These are phyloP conservation scores for Fusarium austroafricanum DNA, from an alignment of 2,329 filamentous ascomycete species.

Conservation along the genomic window DNA sequence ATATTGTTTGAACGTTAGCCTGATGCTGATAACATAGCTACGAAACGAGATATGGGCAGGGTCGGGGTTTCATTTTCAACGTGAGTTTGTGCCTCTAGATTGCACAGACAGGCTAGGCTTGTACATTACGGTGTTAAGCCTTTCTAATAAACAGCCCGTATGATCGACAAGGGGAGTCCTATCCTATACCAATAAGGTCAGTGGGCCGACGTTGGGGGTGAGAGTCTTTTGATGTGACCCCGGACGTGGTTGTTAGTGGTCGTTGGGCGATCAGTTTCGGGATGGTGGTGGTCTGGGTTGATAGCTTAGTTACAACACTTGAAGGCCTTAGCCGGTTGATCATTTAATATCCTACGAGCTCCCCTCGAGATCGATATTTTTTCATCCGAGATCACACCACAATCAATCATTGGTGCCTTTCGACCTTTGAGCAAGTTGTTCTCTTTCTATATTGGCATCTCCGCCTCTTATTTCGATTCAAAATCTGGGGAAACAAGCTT, in stretches of 20 bases:
- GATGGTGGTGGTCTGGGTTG: constrained; percentile 29
- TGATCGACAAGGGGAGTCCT: constrained; percentile 36
- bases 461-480: constrained; percentile 16
- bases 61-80: constrained; percentile 17
- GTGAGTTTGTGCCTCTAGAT: constrained; percentile 22
- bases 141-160: constrained; percentile 2
- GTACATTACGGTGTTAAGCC: background rate
- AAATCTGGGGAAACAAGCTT: constrained; percentile 37
- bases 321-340: constrained; percentile 25
- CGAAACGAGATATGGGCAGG: constrained; percentile 4
- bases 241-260: constrained; percentile 25
- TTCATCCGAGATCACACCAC: constrained; percentile 24
- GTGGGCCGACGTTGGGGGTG: constrained; percentile 34
- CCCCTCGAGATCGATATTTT: constrained; percentile 29
- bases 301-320: constrained; percentile 5
- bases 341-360: constrained; percentile 41
- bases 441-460: background rate
- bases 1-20: background rate
- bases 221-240: constrained; percentile 39
- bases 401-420: constrained; percentile 24
- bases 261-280: constrained; percentile 27
- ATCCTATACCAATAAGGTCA: constrained; percentile 41
- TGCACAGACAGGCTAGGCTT: constrained; percentile 11
- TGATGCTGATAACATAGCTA: background rate
- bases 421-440: constrained; percentile 12